Base-by-base conservation (phyloP, 345 rosid genomes). In the Eucalyptus curtisii region DNA sequence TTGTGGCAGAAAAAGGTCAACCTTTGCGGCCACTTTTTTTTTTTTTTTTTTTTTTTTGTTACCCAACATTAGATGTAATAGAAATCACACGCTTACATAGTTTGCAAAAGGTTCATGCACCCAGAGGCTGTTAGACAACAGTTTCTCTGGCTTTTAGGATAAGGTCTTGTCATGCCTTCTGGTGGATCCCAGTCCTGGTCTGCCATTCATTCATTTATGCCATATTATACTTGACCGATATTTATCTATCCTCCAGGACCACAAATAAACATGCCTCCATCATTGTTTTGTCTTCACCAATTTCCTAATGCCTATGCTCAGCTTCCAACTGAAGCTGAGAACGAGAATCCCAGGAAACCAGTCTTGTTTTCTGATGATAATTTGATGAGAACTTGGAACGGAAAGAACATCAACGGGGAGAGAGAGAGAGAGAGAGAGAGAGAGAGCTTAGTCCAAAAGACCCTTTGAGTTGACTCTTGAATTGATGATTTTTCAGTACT, bases 1-100 rank as follows among this genome's bases (percentile, higher is more conserved):
- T 92, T 88, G 89, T 94, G 91, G 92, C 94, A 92, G 90, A 91
- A 94, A 93, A 95, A 37, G 86, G 98, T 97, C 99, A 95, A 95
- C 94, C 95, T 97, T 97, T 97, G 91, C 98, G 96, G 98, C 97
- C 89, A 88, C 82, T 76, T 37, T 55, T 55, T 22, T 33, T 68
- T 8, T 68, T 71, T 19, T n/a, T n/a, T n/a, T n/a, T n/a, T 71
- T 37, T 10, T 71, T 64, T 14, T 42, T 13, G 45, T 59, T 91
- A 71, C 90, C 90, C 53, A 48, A 53, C 53, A 31, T 86, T 86
- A 48, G 27, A 76, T 71, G 47, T 10, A 37, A 76, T 37, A 49
- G 86, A 48, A 49, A 86, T 48, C 33, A 86, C 89, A 59, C 90
- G 89, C 91, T 89, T 89, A 49, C 64, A 40, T 22, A 53, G 48